Percentiles rank a stretch among this genome's conserved stretches.
phyloP scores from a whole-genome alignment of 1,284 basidiomycete species.

The Moesziomyces sp. region DNA sequence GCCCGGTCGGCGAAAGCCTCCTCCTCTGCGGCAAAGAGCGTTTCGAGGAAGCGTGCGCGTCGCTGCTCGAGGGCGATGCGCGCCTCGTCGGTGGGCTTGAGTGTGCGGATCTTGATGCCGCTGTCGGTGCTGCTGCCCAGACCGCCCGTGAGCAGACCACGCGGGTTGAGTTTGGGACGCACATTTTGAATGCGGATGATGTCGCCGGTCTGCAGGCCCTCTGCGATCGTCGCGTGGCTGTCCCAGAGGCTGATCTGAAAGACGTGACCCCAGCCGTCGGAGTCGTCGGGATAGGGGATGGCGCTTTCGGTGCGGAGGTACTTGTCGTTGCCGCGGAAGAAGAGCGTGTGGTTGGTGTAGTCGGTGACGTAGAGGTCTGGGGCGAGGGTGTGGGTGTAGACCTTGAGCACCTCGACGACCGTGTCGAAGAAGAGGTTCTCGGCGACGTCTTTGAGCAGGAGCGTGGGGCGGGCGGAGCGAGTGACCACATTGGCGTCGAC shows the following conservation, averaged over 20 bases:
- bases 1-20: constrained; percentile 28
- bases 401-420: constrained; percentile 55
- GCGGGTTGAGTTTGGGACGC: constrained; percentile 42
- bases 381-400: constrained; percentile 44
- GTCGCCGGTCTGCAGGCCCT: constrained; percentile 47
- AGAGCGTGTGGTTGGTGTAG: constrained; percentile 51
- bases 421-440: constrained; percentile 53
- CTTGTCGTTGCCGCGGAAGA: constrained; percentile 52
- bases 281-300: constrained; percentile 36
- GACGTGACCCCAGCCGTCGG: constrained; percentile 49
- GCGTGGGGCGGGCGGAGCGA: constrained; percentile 24
- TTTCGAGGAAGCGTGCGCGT: constrained; percentile 24
- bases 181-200: constrained; percentile 57
- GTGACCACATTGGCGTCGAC: constrained; percentile 31
- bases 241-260: constrained; percentile 60
- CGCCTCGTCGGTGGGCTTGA: constrained; percentile 33
- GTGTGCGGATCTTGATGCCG: constrained; percentile 47
- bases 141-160: constrained; percentile 48
- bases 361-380: constrained; percentile 62
- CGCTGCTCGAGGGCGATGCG: constrained; percentile 30
- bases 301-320: constrained; percentile 22
- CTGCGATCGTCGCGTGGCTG: constrained; percentile 47
- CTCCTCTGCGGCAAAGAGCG: constrained; percentile 19
- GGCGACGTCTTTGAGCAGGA: constrained; percentile 34
- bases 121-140: constrained; percentile 47